Conservation (phyloP, 2,329 filamentous ascomycete species). For the Calonectria ilicicola region DNA sequence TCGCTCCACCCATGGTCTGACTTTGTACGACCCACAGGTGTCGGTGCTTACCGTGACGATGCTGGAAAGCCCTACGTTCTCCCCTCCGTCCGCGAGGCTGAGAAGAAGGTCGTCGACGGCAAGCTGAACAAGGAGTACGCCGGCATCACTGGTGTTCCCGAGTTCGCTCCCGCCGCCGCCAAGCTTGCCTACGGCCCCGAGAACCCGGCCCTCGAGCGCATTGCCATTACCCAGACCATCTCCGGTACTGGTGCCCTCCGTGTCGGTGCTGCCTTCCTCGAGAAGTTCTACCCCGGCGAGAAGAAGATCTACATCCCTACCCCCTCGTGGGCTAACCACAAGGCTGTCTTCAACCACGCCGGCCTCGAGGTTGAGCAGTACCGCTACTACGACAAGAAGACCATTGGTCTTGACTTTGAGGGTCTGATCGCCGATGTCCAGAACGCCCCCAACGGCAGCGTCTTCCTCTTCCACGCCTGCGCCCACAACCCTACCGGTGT, state of each 20-base stretch:
- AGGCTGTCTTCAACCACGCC: slow-evolving; percentile 93
- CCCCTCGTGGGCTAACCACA: slow-evolving; percentile 98
- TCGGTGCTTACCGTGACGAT: slow-evolving; percentile 98
- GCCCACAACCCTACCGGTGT: slow-evolving; percentile 98
- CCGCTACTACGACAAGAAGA: slow-evolving; percentile 99
- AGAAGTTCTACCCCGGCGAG: slow-evolving; percentile 88
- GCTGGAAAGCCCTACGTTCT: slow-evolving; percentile 98
- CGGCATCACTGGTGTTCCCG: slow-evolving; percentile 94
- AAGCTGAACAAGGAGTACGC: slow-evolving; percentile 97
- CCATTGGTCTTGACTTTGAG: slow-evolving; percentile 97
- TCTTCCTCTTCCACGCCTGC: slow-evolving; percentile 95
- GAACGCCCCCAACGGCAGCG: slow-evolving; percentile 85
- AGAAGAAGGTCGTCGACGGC: slow-evolving; percentile 84
- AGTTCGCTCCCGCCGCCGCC: slow-evolving; percentile 93
- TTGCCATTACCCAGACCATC: slow-evolving; percentile 97
- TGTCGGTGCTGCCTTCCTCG: slow-evolving; percentile 93
- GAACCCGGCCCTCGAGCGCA: slow-evolving; percentile 80
- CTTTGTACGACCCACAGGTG: slow-evolving; percentile 65
- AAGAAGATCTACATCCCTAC: slow-evolving; percentile 98
- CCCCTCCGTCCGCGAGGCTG: slow-evolving; percentile 89
- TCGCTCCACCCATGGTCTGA: slow-evolving; percentile 35
- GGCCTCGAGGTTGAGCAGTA: slow-evolving; percentile 94
- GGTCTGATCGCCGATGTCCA: slow-evolving; percentile 93
- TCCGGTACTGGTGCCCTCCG: slow-evolving; percentile 96
- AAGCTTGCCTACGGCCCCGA: slow-evolving; percentile 89